Base-by-base conservation (phyloP, 1,284 basidiomycete species). In the Meripilus lineatus region DNA sequence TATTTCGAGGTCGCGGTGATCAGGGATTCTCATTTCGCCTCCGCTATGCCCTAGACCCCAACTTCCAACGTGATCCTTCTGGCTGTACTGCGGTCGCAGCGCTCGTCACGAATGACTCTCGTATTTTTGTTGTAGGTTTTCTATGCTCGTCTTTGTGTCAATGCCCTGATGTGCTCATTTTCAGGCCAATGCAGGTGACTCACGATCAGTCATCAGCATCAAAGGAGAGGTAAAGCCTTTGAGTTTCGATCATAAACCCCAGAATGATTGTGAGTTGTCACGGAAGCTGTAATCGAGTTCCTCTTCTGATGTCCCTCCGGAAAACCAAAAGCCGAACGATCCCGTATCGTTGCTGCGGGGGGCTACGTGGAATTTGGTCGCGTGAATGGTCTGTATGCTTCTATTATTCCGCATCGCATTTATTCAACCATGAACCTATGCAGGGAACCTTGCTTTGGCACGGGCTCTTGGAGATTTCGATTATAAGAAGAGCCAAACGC, bases 181-280 rank as follows among this genome's bases (percentile, higher is more conserved):
- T 10, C 25, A 95, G 93, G 96, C 96, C 28, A 99, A 99, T 62
- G 92, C 96, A 13, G 96, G 96, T 38, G 96, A 99, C 68, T 99
- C 96, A 14, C 75, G 96, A 57, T 85, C 88, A 22, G 92, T 99
- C n/a, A 73, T 99, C 45, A 81, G 85, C 39, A 69, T 89, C 52
- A 86, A 85, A 55, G 96, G 96, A 14, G 77, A 84, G 56, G 93
- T 82, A 5, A 89, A 94, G 61, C 78, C 89, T 10, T 71, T 99
- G 56, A 97, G 93, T 58, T 86, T 79, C 56, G 96, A 99, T 63
- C 96, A 99, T 68, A 99, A 99, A 66, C 96, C 96, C 2, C 84
- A 84, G 37, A 93, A 89, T 60, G 81, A 86, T 55, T 71, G 89
- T 90, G 47, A 54, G 84, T 67, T 45, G 35, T 32, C 46, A 24